These are phyloP conservation scores for Colletotrichum spaethianum DNA, from an alignment of 2,329 filamentous ascomycete genomes.

Conservation along the genomic window DNA sequence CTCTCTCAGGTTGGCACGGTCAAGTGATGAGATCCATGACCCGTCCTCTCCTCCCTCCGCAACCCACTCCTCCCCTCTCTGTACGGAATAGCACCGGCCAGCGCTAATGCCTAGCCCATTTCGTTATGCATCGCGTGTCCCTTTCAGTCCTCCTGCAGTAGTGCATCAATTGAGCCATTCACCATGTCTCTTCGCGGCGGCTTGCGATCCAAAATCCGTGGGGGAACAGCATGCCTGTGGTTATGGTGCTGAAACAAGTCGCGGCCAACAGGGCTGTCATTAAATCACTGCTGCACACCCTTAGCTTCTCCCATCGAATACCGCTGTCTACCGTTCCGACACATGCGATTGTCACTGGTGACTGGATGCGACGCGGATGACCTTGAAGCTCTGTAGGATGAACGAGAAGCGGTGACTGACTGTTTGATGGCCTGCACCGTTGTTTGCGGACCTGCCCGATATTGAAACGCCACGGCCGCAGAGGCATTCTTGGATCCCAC, in stretches of 20 bases:
- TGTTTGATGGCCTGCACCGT: neutral
- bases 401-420: slow-evolving; percentile 24
- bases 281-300: slow-evolving; percentile 21
- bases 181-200: slow-evolving; percentile 1
- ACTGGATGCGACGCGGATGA: slow-evolving; percentile 23
- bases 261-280: slow-evolving; percentile 34
- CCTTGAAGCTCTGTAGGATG: neutral
- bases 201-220: slow-evolving; percentile 23
- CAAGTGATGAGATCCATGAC: slow-evolving; percentile 36
- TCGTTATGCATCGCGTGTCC: slow-evolving; percentile 16
- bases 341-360: slow-evolving; percentile 20
- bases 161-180: slow-evolving; percentile 38
- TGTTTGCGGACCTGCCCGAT: slow-evolving; percentile 7
- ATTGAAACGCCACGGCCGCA: neutral
- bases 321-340: slow-evolving; percentile 9
- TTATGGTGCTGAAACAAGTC: slow-evolving; percentile 32
- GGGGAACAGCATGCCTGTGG: slow-evolving; percentile 16
- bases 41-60: slow-evolving; percentile 5
- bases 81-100: slow-evolving; percentile 1
- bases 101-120: slow-evolving; percentile 26
- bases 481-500: neutral
- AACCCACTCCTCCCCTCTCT: slow-evolving; percentile 15
- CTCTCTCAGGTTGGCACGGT: slow-evolving; percentile 20
- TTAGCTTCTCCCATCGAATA: slow-evolving; percentile 23
- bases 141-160: slow-evolving; percentile 37